Evolutionary conservation across 768 basidiomycete species (phyloP), one percentile per base, ranked within the genome.

Genomic region (Baorangia bicolor): DNA sequence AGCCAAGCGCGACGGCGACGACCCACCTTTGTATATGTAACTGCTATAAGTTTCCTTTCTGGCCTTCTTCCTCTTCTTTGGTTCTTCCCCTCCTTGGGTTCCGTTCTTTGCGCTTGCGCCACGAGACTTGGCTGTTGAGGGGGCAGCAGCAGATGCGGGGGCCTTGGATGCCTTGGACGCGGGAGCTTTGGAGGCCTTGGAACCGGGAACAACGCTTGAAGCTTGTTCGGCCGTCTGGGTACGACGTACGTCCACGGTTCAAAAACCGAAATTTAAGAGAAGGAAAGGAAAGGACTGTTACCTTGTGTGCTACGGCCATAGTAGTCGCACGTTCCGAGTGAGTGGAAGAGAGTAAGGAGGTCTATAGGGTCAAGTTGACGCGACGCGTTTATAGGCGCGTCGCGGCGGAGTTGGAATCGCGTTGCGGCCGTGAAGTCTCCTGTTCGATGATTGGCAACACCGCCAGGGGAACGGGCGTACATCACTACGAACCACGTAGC

Each of bases 21-120:
- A 64, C 71, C 40, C 45, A 81, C 79, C 79, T 68, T 81, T 82
- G 74, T 82, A 83, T 64, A 87, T 84, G 75, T 86, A 86, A n/a
- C 81, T 79, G 63, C 79, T 78, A 70, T 81, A 83, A 5, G 82
- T 83, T 66, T 83, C 83, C 74, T 81, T 81, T 55, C 82, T 74
- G 23, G 75, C 64, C 77, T 84, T 86, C 67, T 73, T 78, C 63
- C 77, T 73, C 74, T 80, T 81, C 77, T 81, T 83, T 67, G 72
- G 75, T 66, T 78, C 78, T 23, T 66, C 75, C 10, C 60, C 71
- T 34, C 68, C 62, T 11, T 35, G 21, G 21, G 44, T 45, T 14
- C 68, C 58, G 20, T 55, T 55, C 21, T 60, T 64, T 52, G 49
- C 16, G 3, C 10, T 50, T 60, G 59, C 75, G 62, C 74, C 73